A percentile compares a stretch with the other conserved stretches of the same genome.
phyloP scores from a whole-genome alignment of 768 basidiomycete species.

The Pleurotus eryngii region DNA sequence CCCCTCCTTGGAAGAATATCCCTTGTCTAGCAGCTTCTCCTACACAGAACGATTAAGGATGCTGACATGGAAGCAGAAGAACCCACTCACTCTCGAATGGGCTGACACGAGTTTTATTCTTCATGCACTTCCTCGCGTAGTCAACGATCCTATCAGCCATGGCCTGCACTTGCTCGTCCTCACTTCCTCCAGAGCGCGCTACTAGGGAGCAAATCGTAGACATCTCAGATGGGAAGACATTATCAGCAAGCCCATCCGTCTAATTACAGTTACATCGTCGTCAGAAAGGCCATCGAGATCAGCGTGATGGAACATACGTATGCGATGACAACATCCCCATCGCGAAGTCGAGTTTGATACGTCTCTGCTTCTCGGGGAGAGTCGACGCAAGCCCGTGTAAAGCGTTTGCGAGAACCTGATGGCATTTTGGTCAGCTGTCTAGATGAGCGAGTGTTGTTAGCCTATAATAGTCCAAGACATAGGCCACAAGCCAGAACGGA shows the following conservation, averaged over 20 bases:
- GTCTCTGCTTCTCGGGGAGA: slow-evolving; percentile 45
- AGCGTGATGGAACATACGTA: slow-evolving; percentile 30
- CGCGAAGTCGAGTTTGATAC: slow-evolving; percentile 39
- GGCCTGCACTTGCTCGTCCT: slow-evolving; percentile 59
- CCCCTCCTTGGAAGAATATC: slow-evolving; percentile 67
- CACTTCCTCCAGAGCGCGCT: slow-evolving; percentile 50
- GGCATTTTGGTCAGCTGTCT: slow-evolving; percentile 57
- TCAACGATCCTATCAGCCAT: slow-evolving; percentile 74
- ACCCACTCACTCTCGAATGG: slow-evolving; percentile 67
- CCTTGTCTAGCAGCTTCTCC: slow-evolving; percentile 65
- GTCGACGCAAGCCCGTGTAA: slow-evolving; percentile 51
- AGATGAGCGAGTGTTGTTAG: slow-evolving; percentile 11
- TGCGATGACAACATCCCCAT: slow-evolving; percentile 51
- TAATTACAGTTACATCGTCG: slow-evolving; percentile 14
- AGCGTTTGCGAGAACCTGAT: slow-evolving; percentile 35
- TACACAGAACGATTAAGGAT: slow-evolving; percentile 18
- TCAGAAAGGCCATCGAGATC: slow-evolving; percentile 22
- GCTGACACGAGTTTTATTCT: slow-evolving; percentile 55
- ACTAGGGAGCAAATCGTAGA: slow-evolving; percentile 66
- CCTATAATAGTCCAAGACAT: background rate
- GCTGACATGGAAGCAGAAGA: background rate
- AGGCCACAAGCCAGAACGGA: slow-evolving; percentile 6
- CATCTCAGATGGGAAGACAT: slow-evolving; percentile 70
- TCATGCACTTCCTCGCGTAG: slow-evolving; percentile 70
- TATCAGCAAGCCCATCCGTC: slow-evolving; percentile 57